Conservation (phyloP, 257 asterid genomes). For the Henckelia pumila region DNA sequence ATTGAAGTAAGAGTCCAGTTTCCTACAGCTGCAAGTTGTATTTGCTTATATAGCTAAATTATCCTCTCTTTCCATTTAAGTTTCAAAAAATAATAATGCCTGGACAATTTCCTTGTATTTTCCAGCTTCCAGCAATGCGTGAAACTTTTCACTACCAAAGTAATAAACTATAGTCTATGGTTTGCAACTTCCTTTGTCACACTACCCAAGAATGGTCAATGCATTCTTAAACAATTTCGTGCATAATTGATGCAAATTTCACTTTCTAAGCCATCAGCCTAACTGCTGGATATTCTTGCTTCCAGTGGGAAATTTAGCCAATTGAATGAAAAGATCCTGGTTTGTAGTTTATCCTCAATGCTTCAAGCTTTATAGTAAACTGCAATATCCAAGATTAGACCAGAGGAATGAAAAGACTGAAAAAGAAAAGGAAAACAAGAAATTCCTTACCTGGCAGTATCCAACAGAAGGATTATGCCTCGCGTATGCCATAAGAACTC, state of each 20-base stretch:
- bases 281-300: not conserved
- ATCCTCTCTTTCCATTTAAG: conserved; percentile 16
- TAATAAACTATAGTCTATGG: not conserved
- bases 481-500: conserved; percentile 84
- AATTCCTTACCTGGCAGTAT: conserved; percentile 70
- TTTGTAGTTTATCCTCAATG: conserved; percentile 16
- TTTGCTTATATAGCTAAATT: not conserved
- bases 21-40: conserved; percentile 3
- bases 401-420: not conserved
- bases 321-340: not conserved
- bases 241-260: conserved; percentile 7
- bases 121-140: conserved; percentile 12
- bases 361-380: conserved; percentile 23
- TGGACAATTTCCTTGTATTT: conserved; percentile 1
- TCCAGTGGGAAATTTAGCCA: conserved; percentile 2
- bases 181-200: conserved; percentile 14
- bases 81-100: not conserved
- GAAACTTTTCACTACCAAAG: conserved; percentile 5
- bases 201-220: too few relatives aligned
- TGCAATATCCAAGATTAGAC: conserved; percentile 18
- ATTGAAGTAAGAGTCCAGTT: conserved; percentile 17
- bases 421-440: conserved; percentile 7
- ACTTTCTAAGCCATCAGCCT: not conserved
- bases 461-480: conserved; percentile 92
- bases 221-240: not conserved